Conservation (phyloP, 164 flowering plant genomes). For the Litsea cubeba region DNA sequence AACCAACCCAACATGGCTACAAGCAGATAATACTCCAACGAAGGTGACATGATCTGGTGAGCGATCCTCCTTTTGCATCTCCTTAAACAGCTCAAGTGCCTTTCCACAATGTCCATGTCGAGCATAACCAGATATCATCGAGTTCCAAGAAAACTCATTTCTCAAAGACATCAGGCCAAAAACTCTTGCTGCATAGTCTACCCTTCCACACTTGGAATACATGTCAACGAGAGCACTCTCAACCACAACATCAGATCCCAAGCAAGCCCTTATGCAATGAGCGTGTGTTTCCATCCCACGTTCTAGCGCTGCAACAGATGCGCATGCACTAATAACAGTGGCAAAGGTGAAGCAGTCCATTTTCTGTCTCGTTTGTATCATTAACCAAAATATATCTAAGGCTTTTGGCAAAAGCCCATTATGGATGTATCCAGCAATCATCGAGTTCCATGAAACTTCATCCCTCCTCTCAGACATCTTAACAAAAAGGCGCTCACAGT, state of each 20-base stretch:
- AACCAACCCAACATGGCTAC: constrained; percentile 85
- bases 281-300: constrained; percentile 94
- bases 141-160: constrained; percentile 87
- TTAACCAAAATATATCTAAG: constrained; percentile 65
- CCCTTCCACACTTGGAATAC: constrained; percentile 87
- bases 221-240: constrained; percentile 89
- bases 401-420: constrained; percentile 65
- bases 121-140: constrained; percentile 95
- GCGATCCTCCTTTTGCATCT: constrained; percentile 53
- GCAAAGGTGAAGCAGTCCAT: constrained; percentile 76
- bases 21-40: constrained; percentile 92
- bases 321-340: constrained; percentile 91
- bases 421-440: constrained; percentile 82
- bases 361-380: constrained; percentile 67
- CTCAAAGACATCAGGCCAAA: constrained; percentile 58
- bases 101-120: constrained; percentile 75
- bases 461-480: constrained; percentile 67
- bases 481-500: constrained; percentile 60
- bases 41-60: constrained; percentile 85
- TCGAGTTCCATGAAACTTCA: constrained; percentile 80
- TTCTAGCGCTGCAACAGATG: constrained; percentile 74
- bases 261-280: constrained; percentile 53
- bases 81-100: constrained; percentile 51
- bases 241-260: constrained; percentile 76
- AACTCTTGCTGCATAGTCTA: constrained; percentile 69